phyloP scores from a whole-genome alignment of 2,329 filamentous ascomycete species.

The Exophiala calicioides region DNA sequence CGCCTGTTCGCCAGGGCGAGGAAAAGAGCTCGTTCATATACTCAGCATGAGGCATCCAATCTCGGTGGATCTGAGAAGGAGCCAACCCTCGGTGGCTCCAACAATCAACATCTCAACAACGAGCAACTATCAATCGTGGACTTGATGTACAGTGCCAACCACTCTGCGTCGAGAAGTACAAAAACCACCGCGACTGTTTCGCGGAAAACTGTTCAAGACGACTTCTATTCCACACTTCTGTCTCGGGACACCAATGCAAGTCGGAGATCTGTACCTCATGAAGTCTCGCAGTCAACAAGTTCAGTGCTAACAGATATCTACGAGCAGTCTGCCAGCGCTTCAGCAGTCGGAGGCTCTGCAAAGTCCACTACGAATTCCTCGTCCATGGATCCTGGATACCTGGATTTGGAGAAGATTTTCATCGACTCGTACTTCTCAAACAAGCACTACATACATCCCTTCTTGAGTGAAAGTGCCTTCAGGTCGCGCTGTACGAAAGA shows the following conservation, averaged over 20 bases:
- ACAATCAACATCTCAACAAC: not conserved
- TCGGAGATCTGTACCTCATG: no score
- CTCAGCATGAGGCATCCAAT: not conserved
- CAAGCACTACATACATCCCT: slow-evolving; percentile 34
- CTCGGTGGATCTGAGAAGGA: not conserved
- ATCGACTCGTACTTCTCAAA: slow-evolving; percentile 34
- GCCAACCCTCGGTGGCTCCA: not conserved
- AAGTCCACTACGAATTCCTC: not conserved
- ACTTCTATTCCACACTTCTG: no score
- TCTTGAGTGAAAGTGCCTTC: slow-evolving; percentile 30
- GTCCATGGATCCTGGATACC: slow-evolving; percentile 11
- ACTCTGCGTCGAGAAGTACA: not conserved
- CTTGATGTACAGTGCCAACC: slow-evolving; percentile 1
- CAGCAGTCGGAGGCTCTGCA: no score
- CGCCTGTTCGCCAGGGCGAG: not conserved
- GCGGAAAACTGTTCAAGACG: no score
- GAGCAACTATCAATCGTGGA: not conserved
- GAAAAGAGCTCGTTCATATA: not conserved
- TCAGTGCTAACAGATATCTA: no score
- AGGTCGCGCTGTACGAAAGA: slow-evolving; percentile 31
- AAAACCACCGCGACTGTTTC: not conserved
- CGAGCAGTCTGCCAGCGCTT: no score
- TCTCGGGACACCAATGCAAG: no score
- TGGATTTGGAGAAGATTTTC: slow-evolving; percentile 35
- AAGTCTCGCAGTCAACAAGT: no score